These are phyloP conservation scores for Russula lepida DNA, from an alignment of 768 basidiomycete species.

Conservation along the genomic window DNA sequence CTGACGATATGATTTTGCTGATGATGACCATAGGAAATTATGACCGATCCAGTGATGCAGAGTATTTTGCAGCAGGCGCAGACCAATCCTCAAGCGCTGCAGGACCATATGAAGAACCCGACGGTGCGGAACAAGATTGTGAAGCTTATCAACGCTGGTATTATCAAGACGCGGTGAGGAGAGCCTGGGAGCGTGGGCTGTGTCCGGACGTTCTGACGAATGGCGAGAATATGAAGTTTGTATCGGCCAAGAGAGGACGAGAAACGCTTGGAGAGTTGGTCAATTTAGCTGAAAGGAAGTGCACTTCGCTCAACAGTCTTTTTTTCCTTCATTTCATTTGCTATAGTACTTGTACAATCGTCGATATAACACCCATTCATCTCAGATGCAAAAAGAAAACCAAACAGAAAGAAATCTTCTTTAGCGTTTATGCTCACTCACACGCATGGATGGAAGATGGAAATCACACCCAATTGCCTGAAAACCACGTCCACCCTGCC, in stretches of 20 bases:
- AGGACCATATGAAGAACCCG: conserved; percentile 96
- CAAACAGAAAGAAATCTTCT: background rate
- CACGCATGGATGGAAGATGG: background rate
- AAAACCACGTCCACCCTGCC: conserved; percentile 38
- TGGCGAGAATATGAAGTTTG: background rate
- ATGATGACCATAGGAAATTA: conserved; percentile 50
- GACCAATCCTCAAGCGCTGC: conserved; percentile 74
- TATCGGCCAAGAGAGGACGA: background rate
- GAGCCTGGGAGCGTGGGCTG: background rate
- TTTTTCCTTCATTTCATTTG: background rate
- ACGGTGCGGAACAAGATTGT: conserved; percentile 70
- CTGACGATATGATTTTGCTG: background rate
- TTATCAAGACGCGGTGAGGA: conserved; percentile 75
- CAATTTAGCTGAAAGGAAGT: background rate
- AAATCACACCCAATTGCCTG: conserved; percentile 5
- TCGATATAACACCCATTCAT: background rate
- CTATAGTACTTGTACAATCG: background rate
- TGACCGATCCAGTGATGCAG: conserved; percentile 90
- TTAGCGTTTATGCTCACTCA: background rate
- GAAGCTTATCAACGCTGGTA: conserved; percentile 87
- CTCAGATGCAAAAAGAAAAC: background rate
- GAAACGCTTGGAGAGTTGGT: background rate
- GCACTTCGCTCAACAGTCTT: background rate
- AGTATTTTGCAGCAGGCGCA: conserved; percentile 93
- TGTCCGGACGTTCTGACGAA: background rate